Evolutionary conservation across 441 rosid species (phyloP).

Genomic region (Adansonia grandidieri): DNA sequence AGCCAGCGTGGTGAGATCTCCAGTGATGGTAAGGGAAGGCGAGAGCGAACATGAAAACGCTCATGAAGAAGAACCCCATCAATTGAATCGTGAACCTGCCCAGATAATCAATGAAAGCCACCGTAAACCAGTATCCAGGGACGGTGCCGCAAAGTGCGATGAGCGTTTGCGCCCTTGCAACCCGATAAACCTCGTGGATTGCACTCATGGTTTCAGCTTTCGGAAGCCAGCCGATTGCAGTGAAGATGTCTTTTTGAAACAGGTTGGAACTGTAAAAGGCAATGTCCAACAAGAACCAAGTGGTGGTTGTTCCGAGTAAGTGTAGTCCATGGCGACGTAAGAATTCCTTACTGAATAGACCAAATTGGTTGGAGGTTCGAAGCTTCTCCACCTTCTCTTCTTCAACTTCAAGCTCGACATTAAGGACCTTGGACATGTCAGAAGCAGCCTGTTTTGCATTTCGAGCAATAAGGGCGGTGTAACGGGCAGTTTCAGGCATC

Average conservation of each 20-base stretch:
- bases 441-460: slow-evolving; percentile 14
- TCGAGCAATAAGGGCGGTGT: slow-evolving; percentile 18
- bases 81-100: slow-evolving; percentile 25
- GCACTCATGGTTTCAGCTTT: slow-evolving; percentile 24
- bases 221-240: slow-evolving; percentile 31
- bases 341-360: slow-evolving; percentile 19
- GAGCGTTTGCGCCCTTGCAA: slow-evolving; percentile 18
- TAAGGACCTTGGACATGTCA: slow-evolving; percentile 22
- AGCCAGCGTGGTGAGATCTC: slow-evolving; percentile 25
- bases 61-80: slow-evolving; percentile 25
- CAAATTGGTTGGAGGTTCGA: neutral
- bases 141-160: slow-evolving; percentile 23
- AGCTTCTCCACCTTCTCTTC: slow-evolving; percentile 10
- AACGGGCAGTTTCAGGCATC: slow-evolving; percentile 28
- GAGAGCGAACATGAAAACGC: slow-evolving; percentile 18
- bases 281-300: slow-evolving; percentile 38
- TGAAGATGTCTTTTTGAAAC: slow-evolving; percentile 35
- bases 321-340: slow-evolving; percentile 31
- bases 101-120: slow-evolving; percentile 7
- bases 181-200: slow-evolving; percentile 22
- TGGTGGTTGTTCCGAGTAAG: slow-evolving; percentile 31
- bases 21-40: slow-evolving; percentile 29
- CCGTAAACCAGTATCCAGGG: slow-evolving; percentile 30
- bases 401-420: neutral
- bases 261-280: slow-evolving; percentile 32